Evolutionary conservation across 164 flowering plant genomes (phyloP).

Genomic region (Stephania japonica): DNA sequence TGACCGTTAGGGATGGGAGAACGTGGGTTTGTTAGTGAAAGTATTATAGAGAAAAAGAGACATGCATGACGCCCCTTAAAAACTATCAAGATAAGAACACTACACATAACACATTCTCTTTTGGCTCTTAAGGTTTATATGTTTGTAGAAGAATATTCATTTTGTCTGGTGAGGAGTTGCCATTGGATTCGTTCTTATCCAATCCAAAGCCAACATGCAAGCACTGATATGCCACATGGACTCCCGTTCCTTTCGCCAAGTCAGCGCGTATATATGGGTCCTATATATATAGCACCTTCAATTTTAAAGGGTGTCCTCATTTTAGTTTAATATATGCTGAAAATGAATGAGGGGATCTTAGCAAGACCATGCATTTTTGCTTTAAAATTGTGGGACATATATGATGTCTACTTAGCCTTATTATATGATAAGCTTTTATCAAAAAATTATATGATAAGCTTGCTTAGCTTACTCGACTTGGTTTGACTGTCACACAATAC

Average conservation of each 20-base stretch:
- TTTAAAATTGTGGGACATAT: slow-evolving; percentile 14
- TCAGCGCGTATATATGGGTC: background rate
- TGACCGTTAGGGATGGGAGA: slow-evolving; percentile 13
- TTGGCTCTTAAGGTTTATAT: slow-evolving; percentile 29
- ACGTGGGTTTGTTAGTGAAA: slow-evolving; percentile 21
- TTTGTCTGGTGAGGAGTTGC: slow-evolving; percentile 35
- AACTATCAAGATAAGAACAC: slow-evolving; percentile 23
- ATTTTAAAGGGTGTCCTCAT: slow-evolving; percentile 9
- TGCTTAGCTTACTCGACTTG: background rate
- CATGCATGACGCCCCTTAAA: slow-evolving; percentile 25
- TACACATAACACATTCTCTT: background rate
- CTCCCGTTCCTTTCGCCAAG: slow-evolving; percentile 11
- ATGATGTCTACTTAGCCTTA: background rate
- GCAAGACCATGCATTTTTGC: slow-evolving; percentile 7
- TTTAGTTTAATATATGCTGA: slow-evolving; percentile 22
- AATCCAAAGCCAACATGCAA: slow-evolving; percentile 22
- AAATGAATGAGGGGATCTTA: too few relatives aligned
- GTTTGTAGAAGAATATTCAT: slow-evolving; percentile 39
- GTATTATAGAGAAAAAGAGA: slow-evolving; percentile 20
- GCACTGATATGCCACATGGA: slow-evolving; percentile 14
- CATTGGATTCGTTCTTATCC: slow-evolving; percentile 43
- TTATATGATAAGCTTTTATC: too few relatives aligned
- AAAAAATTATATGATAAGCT: slow-evolving; percentile 1
- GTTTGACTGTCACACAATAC: background rate
- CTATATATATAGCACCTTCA: too few relatives aligned